These are phyloP conservation scores for Solanum paucissectum DNA, from an alignment of 257 asterid genomes.

Conservation along the genomic window DNA sequence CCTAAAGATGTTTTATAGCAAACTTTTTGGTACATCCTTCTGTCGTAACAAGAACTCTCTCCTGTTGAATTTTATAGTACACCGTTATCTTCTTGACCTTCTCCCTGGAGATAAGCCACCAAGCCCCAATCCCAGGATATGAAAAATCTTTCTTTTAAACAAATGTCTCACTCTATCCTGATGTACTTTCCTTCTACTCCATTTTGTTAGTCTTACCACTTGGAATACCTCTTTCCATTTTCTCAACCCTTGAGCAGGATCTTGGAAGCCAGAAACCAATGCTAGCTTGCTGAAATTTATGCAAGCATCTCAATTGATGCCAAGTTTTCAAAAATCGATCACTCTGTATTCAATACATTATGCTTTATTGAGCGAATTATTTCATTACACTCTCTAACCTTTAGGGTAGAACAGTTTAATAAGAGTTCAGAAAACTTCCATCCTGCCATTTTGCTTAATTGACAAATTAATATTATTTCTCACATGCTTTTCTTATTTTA, in stretches of 20 bases:
- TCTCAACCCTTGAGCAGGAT: not conserved
- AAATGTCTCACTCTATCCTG: not conserved
- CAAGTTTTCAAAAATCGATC: not conserved
- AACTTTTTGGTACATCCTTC: not conserved
- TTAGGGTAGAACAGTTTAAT: not conserved
- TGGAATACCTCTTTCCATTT: not conserved
- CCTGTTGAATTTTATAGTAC: not conserved
- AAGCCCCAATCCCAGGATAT: not conserved
- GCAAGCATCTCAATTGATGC: not conserved
- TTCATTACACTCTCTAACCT: not conserved
- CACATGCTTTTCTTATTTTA: not conserved
- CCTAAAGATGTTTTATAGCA: not conserved
- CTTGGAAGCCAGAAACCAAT: not conserved
- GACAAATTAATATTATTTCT: not conserved
- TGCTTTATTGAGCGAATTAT: not conserved
- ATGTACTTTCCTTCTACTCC: not conserved
- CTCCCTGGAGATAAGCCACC: not conserved
- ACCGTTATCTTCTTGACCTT: not conserved
- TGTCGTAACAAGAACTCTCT: not conserved
- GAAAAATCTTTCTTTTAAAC: not conserved
- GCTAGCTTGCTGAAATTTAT: not conserved
- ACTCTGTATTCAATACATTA: not conserved
- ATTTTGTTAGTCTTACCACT: not conserved
- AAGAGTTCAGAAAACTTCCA: not conserved
- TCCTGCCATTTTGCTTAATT: not conserved